Evolutionary conservation across 768 basidiomycete species (phyloP).

Genomic region (Kwoniella shandongensis): DNA sequence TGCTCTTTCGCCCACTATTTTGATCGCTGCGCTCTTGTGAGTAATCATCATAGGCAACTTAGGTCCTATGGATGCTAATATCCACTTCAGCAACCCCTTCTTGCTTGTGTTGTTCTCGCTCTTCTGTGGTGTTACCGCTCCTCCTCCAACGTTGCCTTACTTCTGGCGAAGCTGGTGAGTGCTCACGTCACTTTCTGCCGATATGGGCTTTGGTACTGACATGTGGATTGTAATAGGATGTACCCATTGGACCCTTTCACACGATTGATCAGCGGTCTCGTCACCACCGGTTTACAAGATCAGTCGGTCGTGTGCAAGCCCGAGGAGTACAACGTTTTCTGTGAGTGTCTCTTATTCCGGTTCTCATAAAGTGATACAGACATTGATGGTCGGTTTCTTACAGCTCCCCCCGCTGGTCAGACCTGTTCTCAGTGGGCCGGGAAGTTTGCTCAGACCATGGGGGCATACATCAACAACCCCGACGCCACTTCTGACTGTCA

Average conservation of each 20-base stretch:
- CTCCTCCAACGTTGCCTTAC: slow-evolving; percentile 57
- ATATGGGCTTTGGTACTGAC: not conserved
- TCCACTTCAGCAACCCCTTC: slow-evolving; percentile 63
- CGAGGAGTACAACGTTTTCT: slow-evolving; percentile 35
- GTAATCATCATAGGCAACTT: not conserved
- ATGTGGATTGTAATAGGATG: slow-evolving; percentile 15
- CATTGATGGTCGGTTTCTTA: slow-evolving; percentile 61
- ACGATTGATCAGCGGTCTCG: slow-evolving; percentile 56
- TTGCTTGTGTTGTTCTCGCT: slow-evolving; percentile 62
- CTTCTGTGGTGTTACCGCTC: slow-evolving; percentile 64
- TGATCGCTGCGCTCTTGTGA: slow-evolving; percentile 69
- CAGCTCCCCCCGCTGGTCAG: slow-evolving; percentile 67
- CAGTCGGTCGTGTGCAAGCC: slow-evolving; percentile 60
- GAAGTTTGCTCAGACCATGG: slow-evolving; percentile 64
- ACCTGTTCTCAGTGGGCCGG: slow-evolving; percentile 72
- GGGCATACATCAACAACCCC: slow-evolving; percentile 76
- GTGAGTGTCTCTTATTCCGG: slow-evolving; percentile 20
- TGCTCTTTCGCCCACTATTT: slow-evolving; percentile 72
- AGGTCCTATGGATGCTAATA: not conserved
- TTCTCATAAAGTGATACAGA: slow-evolving; percentile 37
- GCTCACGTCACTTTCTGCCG: not conserved
- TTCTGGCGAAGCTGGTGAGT: slow-evolving; percentile 72
- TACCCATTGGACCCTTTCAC: slow-evolving; percentile 41
- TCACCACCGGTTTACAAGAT: slow-evolving; percentile 75
- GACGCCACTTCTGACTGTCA: slow-evolving; percentile 65